Conservation (phyloP, 2,329 filamentous ascomycete species). For the Fusarium lateritium region DNA sequence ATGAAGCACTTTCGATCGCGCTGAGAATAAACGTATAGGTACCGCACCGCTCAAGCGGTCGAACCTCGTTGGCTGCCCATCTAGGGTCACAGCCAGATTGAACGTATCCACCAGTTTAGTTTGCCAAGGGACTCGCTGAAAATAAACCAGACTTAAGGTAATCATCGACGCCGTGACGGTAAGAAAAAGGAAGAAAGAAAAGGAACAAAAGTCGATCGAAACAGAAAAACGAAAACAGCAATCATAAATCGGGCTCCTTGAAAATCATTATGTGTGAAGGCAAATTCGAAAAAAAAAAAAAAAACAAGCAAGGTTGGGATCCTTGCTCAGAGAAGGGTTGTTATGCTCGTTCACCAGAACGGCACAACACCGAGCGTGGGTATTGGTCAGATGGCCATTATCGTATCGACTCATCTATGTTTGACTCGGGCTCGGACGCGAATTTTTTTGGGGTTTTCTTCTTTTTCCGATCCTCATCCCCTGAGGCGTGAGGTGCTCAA, state of each 20-base stretch:
- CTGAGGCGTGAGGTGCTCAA: slow-evolving; percentile 24
- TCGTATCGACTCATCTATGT: slow-evolving; percentile 25
- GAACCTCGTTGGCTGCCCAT: slow-evolving; percentile 37
- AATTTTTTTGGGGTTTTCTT: slow-evolving; percentile 33
- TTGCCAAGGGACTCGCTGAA: slow-evolving; percentile 44
- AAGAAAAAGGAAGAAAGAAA: slow-evolving; percentile 36
- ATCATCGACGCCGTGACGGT: slow-evolving; percentile 40
- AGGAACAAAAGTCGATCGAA: slow-evolving; percentile 15
- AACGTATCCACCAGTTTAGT: slow-evolving; percentile 46
- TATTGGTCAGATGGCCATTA: slow-evolving; percentile 17
- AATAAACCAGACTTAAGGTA: slow-evolving; percentile 36
- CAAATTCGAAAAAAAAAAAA: slow-evolving; percentile 18
- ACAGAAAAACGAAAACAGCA: slow-evolving; percentile 21
- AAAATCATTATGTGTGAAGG: slow-evolving; percentile 47
- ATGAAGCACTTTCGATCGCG: slow-evolving; percentile 52
- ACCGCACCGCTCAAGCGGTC: slow-evolving; percentile 29
- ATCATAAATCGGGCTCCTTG: slow-evolving; percentile 37
- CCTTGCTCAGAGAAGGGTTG: slow-evolving; percentile 19
- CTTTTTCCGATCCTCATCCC: slow-evolving; percentile 42
- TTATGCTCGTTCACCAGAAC: slow-evolving; percentile 17
- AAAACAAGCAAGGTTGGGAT: slow-evolving; percentile 10
- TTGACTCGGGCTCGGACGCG: slow-evolving; percentile 29
- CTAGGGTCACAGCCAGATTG: slow-evolving; percentile 32
- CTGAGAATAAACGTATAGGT: slow-evolving; percentile 50
- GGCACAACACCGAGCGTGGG: slow-evolving; percentile 25